Evolutionary conservation across 495 filamentous ascomycete species (phyloP), one percentile per base, ranked within the genome.

Genomic region (Xanthoparmelia taractica): DNA sequence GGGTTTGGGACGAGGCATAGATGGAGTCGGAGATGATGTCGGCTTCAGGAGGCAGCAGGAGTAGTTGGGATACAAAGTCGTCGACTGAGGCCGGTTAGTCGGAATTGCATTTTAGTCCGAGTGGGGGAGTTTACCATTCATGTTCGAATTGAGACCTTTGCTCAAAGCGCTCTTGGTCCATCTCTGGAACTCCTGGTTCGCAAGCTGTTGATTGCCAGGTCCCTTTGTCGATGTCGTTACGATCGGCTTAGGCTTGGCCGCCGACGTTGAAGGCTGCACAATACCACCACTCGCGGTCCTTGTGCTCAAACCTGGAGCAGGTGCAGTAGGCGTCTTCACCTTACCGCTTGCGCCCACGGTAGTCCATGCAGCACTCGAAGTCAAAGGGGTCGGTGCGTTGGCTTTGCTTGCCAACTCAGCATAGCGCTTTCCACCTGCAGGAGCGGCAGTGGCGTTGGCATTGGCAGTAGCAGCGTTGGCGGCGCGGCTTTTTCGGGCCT

Each of bases 291-390:
- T 87, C 18, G 80, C 75, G 4, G 86, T 77, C 17, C 87, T 83
- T 31, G 76, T 79, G 37, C 84, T 80, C 57, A 64, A 31, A 8
- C 57, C 47, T 25, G 79, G 70, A 57, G 82, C 75, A 20, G 79
- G 76, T n/a, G 79, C 79, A 18, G 83, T 82, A 1, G 85, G 83
- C 23, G 84, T 77, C 79, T 96, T 97, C 38, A 87, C 81, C 76
- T 96, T 97, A 8, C 94, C 94, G 63, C 91, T 84, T 18, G 92
- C 90, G n/a, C 95, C 95, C 50, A 97, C 94, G 0, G 92, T 97
- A 38, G 91, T 93, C 95, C 95, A 97, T 25, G 91, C 92, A 45
- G 87, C 80, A 23, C 71, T 67, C 31, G 74, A 66, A 12, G 70
- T 70, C 45, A 77, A 70, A 55, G 73, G 72, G 54, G 73, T 67